Evolutionary conservation across 495 filamentous ascomycete species (phyloP).

Genomic region (Podospora comata): DNA sequence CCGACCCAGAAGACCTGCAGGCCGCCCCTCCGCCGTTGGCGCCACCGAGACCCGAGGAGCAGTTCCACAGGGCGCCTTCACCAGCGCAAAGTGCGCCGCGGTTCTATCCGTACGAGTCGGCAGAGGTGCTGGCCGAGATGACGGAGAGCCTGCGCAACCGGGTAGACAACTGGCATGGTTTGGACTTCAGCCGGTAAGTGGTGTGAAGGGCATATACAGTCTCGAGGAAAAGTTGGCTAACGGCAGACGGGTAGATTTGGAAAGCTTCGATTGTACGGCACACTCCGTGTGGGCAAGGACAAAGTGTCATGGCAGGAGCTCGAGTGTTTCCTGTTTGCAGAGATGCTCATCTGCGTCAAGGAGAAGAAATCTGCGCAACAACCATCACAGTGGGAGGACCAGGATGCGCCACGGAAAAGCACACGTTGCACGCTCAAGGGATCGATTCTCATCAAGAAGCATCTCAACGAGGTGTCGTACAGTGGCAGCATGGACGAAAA

Average conservation of each 20-base stretch:
- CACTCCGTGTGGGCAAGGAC: slow-evolving; percentile 92
- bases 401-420: slow-evolving; percentile 58
- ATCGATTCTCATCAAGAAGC: slow-evolving; percentile 97
- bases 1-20: slow-evolving; percentile 79
- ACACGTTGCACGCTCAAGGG: slow-evolving; percentile 89
- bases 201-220: background rate
- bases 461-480: slow-evolving; percentile 84
- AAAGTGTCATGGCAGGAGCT: slow-evolving; percentile 97
- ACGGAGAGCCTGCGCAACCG: slow-evolving; percentile 80
- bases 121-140: slow-evolving; percentile 74
- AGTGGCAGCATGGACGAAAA: slow-evolving; percentile 66
- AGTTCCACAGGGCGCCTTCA: slow-evolving; percentile 48
- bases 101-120: slow-evolving; percentile 58
- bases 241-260: slow-evolving; percentile 63
- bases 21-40: slow-evolving; percentile 55
- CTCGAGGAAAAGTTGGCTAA: slow-evolving; percentile 14
- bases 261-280: slow-evolving; percentile 87
- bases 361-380: slow-evolving; percentile 71
- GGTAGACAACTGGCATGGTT: slow-evolving; percentile 97
- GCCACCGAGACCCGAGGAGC: slow-evolving; percentile 41
- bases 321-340: slow-evolving; percentile 93
- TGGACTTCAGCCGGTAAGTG: slow-evolving; percentile 83
- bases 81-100: slow-evolving; percentile 50
- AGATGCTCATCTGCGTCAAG: slow-evolving; percentile 99
- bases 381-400: slow-evolving; percentile 60